Evolutionary conservation across 306 rosid species (phyloP).

Genomic region (Pterocarpus macrocarpus): DNA sequence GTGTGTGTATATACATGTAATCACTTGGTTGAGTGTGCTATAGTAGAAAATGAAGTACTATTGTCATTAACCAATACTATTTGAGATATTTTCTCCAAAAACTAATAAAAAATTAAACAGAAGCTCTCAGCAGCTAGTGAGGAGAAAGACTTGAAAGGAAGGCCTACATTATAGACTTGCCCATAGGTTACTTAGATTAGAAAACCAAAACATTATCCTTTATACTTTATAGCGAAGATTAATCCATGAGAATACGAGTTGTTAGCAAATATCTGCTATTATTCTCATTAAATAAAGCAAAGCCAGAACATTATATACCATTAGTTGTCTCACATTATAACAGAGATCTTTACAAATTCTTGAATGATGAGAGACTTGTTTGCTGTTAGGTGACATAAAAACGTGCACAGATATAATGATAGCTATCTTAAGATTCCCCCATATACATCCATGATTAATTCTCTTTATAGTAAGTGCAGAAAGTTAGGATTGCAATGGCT

Average conservation of each 20-base stretch:
- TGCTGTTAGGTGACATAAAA: conserved; percentile 69
- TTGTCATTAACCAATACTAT: conserved; percentile 1
- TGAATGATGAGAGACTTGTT: conserved; percentile 56
- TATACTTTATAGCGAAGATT: too few relatives aligned
- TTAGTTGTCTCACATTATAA: conserved; percentile 48
- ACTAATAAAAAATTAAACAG: conserved; percentile 4
- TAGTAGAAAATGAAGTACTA: background rate
- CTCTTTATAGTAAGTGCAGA: conserved; percentile 47
- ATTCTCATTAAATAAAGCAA: conserved; percentile 40
- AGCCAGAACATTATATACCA: conserved; percentile 36
- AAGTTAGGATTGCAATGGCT: conserved; percentile 7
- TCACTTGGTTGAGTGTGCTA: background rate
- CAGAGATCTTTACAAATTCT: conserved; percentile 36
- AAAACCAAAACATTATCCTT: conserved; percentile 6
- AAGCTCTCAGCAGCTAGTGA: background rate
- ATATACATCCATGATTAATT: conserved; percentile 39
- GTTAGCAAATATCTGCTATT: background rate
- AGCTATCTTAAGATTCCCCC: conserved; percentile 52
- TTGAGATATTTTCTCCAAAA: conserved; percentile 32
- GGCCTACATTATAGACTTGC: conserved; percentile 6
- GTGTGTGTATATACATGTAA: too few relatives aligned
- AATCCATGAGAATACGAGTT: conserved; percentile 2
- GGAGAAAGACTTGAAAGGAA: background rate
- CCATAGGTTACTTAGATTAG: conserved; percentile 1
- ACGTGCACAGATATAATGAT: conserved; percentile 57